Evolutionary conservation across 768 basidiomycete genomes (phyloP).

Genomic region (Collybia sp.): DNA sequence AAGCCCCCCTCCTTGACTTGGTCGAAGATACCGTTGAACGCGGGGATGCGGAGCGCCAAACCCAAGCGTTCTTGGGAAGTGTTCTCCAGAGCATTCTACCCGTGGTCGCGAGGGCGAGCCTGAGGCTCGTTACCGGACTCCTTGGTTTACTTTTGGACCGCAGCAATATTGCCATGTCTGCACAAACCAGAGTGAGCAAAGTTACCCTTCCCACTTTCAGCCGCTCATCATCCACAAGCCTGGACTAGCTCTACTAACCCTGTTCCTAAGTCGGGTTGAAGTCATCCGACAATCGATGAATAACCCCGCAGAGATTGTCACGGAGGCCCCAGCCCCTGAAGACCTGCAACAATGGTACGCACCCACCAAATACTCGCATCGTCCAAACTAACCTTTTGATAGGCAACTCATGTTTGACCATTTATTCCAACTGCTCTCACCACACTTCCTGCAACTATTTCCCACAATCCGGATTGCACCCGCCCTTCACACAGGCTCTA

Average conservation of each 20-base stretch:
- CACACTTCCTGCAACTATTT: conserved; percentile 78
- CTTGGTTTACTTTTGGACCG: conserved; percentile 79
- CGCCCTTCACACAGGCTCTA: conserved; percentile 25
- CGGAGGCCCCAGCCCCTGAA: conserved; percentile 58
- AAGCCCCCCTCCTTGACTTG: conserved; percentile 69
- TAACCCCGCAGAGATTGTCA: conserved; percentile 39
- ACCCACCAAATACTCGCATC: not conserved
- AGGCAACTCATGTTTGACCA: conserved; percentile 90
- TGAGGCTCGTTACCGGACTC: conserved; percentile 83
- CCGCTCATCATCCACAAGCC: conserved; percentile 47
- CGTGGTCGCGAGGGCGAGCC: conserved; percentile 71
- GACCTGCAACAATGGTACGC: conserved; percentile 73
- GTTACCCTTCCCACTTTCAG: not conserved
- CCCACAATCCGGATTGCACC: conserved; percentile 76
- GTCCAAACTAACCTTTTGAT: conserved; percentile 5
- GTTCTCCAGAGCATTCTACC: conserved; percentile 85
- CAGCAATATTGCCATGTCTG: conserved; percentile 66
- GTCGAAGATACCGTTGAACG: conserved; percentile 57
- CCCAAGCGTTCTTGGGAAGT: conserved; percentile 81
- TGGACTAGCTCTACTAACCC: conserved; percentile 84
- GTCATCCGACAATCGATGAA: conserved; percentile 74
- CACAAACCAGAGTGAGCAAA: conserved; percentile 71
- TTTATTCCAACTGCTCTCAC: conserved; percentile 75
- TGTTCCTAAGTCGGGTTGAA: conserved; percentile 91
- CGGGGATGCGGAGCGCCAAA: conserved; percentile 79